Evolutionary conservation across 148 eudicot species (phyloP).

Genomic region (Selenicereus undatus): DNA sequence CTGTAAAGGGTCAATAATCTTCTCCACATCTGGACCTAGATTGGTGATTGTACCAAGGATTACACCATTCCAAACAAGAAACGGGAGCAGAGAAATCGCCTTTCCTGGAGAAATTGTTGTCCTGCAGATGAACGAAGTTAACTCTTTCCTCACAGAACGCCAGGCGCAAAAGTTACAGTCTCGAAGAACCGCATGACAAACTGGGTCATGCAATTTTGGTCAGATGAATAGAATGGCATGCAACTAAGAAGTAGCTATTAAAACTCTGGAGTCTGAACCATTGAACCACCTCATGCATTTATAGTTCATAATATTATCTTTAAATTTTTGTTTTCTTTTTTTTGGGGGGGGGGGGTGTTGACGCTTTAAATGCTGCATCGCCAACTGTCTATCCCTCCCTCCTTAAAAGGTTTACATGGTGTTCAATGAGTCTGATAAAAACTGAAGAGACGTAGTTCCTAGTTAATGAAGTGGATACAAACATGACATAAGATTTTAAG

Average conservation of each 20-base stretch:
- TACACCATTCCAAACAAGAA: slow-evolving; percentile 92
- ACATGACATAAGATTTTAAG: background rate
- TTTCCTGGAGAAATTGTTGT: slow-evolving; percentile 54
- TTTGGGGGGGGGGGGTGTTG: too few species aligned
- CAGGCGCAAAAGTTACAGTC: background rate
- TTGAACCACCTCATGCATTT: background rate
- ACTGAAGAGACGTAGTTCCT: background rate
- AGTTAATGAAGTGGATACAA: background rate
- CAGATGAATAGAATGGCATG: background rate
- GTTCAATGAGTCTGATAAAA: too few species aligned
- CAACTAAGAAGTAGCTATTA: background rate
- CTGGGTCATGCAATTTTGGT: background rate
- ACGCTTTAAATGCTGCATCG: too few species aligned
- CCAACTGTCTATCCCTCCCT: too few species aligned
- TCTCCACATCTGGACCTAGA: slow-evolving; percentile 40
- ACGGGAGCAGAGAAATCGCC: slow-evolving; percentile 74
- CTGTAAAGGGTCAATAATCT: slow-evolving; percentile 65
- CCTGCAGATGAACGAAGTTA: slow-evolving; percentile 37
- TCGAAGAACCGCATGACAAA: background rate
- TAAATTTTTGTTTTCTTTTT: too few species aligned
- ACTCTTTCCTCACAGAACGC: background rate
- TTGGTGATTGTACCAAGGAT: slow-evolving; percentile 67
- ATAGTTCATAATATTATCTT: background rate
- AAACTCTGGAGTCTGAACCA: background rate
- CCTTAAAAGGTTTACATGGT: too few species aligned